These are phyloP conservation scores for Fraxinus excelsior DNA, from an alignment of 257 asterid genomes.

Conservation along the genomic window DNA sequence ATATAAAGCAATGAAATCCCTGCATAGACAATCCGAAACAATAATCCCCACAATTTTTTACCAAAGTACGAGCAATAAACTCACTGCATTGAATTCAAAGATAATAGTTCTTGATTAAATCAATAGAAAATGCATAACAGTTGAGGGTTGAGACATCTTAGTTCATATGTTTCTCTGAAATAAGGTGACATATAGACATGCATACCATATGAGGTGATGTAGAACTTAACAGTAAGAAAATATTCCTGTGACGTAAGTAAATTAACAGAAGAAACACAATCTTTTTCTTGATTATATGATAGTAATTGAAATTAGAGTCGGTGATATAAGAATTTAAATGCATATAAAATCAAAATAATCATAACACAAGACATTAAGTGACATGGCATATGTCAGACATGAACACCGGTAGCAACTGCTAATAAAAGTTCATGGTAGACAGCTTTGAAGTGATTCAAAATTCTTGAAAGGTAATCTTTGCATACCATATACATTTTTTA, in stretches of 20 bases:
- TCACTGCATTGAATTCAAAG: not conserved
- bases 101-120: not conserved
- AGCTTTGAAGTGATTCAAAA: too few relatives aligned
- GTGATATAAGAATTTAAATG: too few relatives aligned
- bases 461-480: too few relatives aligned
- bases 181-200: not conserved
- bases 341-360: too few relatives aligned
- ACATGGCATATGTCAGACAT: too few relatives aligned
- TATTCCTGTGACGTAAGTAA: not conserved
- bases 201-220: not conserved
- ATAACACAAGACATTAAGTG: too few relatives aligned
- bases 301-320: not conserved
- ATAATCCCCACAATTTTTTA: not conserved
- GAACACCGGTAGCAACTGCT: too few relatives aligned
- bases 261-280: not conserved
- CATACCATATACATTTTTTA: too few relatives aligned
- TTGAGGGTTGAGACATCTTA: not conserved
- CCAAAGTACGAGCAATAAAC: not conserved
- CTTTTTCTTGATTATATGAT: not conserved
- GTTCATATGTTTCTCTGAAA: not conserved
- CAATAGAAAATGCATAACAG: not conserved
- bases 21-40: not conserved
- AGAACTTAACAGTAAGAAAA: not conserved
- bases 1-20: not conserved
- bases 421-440: too few relatives aligned